phyloP scores from a whole-genome alignment of 805 yeast genomes.

The Sugiyamaella marilandica region DNA sequence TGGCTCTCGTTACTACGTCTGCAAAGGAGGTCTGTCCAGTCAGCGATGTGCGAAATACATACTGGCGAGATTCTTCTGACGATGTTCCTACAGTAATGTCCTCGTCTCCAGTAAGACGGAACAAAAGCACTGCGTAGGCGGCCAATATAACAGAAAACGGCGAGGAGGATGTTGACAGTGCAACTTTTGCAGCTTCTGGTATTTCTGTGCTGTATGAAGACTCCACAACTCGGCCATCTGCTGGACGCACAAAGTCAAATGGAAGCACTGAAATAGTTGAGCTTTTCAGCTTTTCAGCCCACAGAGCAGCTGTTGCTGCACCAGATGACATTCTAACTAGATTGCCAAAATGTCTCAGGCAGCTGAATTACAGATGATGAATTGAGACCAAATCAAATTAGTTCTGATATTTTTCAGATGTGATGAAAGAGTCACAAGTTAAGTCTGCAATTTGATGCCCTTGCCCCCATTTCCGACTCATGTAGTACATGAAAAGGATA shows the following conservation, averaged over 20 bases:
- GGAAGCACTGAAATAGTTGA: constrained; percentile 88
- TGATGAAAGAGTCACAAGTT: too few species aligned
- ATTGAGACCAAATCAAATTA: too few species aligned
- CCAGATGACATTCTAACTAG: too few species aligned
- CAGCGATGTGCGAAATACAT: constrained; percentile 59
- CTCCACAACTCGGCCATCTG: constrained; percentile 62
- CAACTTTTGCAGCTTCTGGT: constrained; percentile 20
- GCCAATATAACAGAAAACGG: constrained; percentile 55
- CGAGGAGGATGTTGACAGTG: constrained; percentile 24
- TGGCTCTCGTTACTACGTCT: constrained; percentile 46
- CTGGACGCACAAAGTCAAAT: constrained; percentile 77
- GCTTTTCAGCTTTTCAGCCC: constrained; percentile 63
- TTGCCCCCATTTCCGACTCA: too few species aligned
- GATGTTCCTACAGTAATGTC: constrained; percentile 85
- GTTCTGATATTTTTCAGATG: too few species aligned
- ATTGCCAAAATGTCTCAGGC: too few species aligned
- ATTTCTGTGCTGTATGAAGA: constrained; percentile 43
- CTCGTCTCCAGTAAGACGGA: constrained; percentile 88
- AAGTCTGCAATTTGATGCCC: too few species aligned
- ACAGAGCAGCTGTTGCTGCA: constrained; percentile 30
- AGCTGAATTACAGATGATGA: too few species aligned
- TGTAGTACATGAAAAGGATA: too few species aligned
- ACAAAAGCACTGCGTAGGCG: constrained; percentile 63
- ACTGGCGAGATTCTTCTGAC: constrained; percentile 38
- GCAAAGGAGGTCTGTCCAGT: constrained; percentile 39